Evolutionary conservation across 2,329 filamentous ascomycete species (phyloP), one percentile per base, ranked within the genome.

Genomic region (Fusarium paranaense): DNA sequence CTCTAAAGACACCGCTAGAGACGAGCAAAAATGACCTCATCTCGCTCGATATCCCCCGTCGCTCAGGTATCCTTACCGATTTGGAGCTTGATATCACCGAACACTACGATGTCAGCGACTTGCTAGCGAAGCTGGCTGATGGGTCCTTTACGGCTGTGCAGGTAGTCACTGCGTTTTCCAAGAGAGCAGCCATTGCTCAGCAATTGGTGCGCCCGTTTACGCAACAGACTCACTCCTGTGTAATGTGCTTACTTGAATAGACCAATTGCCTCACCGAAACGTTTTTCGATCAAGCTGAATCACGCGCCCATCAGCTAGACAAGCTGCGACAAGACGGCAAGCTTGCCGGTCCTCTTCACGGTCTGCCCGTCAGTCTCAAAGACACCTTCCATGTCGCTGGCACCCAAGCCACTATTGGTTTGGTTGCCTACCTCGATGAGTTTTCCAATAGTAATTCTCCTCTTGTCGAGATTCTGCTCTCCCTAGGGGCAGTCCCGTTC

Each of bases 51-150:
- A 65, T 78, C 7, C 67, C 69, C 5, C 68, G 66, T 18, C 67
- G 66, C 14, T 76, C 69, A 57, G 85, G 85, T 0, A 78, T 88
- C 5, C 76, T 88, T 2, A 83, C 82, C 0, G 64, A 80, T 0
- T 61, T 76, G 6, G 86, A 88, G 73, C 72, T 87, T 10, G 80
- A 81, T 13, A 85, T 88, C 37, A 88, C 87, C 0, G 83, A 86
- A 60, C 77, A 80, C 8, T 83, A 84, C 65, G 81, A 83, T 64
- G 82, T 81, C 2, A 75, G 80, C 10, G 77, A 73, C 8, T 79
- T 87, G 30, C 79, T 84, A 0, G 76, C 78, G 40, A 81, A 79
- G 18, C 82, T 86, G 22, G 80, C 81, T 0, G 58, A 64, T 11
- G 77, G 78, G 7, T 74, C 78, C 27, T 73, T 84, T 42, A 81